Evolutionary conservation across 257 asterid species (phyloP).

Genomic region (Verbascum thapsus): DNA sequence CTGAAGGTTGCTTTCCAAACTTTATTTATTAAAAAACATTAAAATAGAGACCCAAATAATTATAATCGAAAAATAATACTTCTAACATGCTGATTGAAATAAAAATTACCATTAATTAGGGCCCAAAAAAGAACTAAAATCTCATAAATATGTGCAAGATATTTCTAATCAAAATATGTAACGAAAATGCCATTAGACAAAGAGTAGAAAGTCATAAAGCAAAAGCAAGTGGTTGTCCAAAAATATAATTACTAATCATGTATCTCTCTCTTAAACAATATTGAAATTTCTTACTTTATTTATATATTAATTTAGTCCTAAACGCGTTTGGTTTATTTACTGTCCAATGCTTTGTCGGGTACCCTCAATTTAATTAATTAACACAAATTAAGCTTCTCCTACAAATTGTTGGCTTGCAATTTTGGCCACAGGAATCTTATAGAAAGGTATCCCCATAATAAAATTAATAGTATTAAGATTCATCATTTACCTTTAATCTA

Average conservation of each 20-base stretch:
- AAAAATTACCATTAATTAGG: background rate
- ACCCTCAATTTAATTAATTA: conserved; percentile 29
- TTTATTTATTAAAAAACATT: too few relatives aligned
- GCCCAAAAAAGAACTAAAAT: background rate
- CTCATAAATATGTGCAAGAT: conserved; percentile 16
- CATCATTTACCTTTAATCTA: conserved; percentile 2
- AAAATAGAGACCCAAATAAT: too few relatives aligned
- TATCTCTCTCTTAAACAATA: conserved; percentile 18
- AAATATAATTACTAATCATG: conserved; percentile 39
- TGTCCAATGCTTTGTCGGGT: conserved; percentile 40
- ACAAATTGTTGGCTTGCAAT: conserved; percentile 20
- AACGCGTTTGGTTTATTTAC: conserved; percentile 26
- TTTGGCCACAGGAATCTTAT: conserved; percentile 25
- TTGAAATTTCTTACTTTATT: background rate
- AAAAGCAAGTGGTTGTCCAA: conserved; percentile 36
- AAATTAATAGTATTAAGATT: conserved; percentile 4
- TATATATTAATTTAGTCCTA: background rate
- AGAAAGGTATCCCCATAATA: conserved; percentile 6
- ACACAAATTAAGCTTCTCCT: conserved; percentile 14
- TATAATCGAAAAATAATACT: too few relatives aligned
- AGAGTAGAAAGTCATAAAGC: conserved; percentile 43
- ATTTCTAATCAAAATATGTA: conserved; percentile 36
- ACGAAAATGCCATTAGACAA: conserved; percentile 35
- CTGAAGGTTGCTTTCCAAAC: too few relatives aligned
- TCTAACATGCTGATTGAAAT: too few relatives aligned